Percentiles rank a stretch among this genome's conserved stretches.
These are phyloP conservation scores for Yamadazyma phyllophila DNA, from an alignment of 805 yeast species.

Conservation along the genomic window DNA sequence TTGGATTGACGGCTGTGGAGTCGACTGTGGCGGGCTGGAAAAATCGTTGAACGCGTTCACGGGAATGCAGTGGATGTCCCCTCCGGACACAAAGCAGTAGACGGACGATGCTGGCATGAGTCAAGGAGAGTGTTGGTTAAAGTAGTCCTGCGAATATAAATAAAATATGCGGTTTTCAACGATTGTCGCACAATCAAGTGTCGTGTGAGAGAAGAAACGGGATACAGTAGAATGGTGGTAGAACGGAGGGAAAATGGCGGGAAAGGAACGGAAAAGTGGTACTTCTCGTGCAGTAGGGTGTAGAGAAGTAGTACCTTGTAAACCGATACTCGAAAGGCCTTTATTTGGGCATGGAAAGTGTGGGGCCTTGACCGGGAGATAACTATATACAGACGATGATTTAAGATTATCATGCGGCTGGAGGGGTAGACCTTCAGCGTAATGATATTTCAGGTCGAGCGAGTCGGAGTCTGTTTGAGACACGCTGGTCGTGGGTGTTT, in stretches of 20 bases:
- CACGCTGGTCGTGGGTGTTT: no score
- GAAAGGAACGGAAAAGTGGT: no score
- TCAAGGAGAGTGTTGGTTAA: background rate
- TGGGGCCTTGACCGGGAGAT: no score
- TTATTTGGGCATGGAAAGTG: no score
- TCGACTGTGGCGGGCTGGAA: constrained; percentile 5
- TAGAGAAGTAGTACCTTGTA: no score
- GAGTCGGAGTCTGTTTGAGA: background rate
- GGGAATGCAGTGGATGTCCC: constrained; percentile 26
- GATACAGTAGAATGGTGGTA: background rate
- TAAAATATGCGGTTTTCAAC: background rate
- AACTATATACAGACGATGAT: no score
- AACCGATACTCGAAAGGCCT: no score
- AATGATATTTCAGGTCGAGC: background rate
- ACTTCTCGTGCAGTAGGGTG: no score
- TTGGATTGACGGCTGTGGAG: constrained; percentile 4
- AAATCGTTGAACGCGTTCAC: constrained; percentile 18
- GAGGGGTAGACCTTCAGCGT: no score
- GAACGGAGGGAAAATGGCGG: no score
- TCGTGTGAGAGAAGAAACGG: constrained; percentile 3
- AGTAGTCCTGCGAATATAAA: no score
- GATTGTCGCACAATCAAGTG: constrained; percentile 1
- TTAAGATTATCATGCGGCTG: no score
- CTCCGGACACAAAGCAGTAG: constrained; percentile 28
- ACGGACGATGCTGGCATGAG: constrained; percentile 16